These are phyloP conservation scores for Tylopilus balloui DNA, from an alignment of 768 basidiomycete genomes.

Conservation along the genomic window DNA sequence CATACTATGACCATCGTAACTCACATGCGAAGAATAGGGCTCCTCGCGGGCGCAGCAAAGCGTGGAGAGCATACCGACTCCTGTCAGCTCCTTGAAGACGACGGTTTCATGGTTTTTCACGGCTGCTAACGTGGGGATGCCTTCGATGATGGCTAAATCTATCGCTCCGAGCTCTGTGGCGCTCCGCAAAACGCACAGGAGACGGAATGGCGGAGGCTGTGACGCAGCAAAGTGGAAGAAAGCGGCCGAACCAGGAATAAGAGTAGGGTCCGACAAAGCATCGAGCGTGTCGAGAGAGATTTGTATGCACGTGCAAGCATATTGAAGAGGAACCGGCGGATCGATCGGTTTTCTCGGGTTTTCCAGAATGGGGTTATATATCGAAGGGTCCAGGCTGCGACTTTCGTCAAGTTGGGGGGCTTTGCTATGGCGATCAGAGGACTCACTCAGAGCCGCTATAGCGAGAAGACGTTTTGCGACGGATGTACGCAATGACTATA, in stretches of 20 bases:
- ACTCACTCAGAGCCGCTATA: constrained; percentile 17
- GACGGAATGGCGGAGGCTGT: constrained; percentile 40
- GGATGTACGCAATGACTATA: constrained; percentile 53
- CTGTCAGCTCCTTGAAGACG: constrained; percentile 39
- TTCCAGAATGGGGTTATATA: constrained; percentile 30
- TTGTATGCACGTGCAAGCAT: constrained; percentile 42
- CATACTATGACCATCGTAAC: not conserved
- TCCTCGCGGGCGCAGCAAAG: constrained; percentile 38
- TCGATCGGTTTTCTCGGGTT: constrained; percentile 39
- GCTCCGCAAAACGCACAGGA: constrained; percentile 37
- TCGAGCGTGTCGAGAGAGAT: constrained; percentile 43
- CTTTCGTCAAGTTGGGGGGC: constrained; percentile 4
- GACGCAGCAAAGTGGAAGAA: constrained; percentile 34
- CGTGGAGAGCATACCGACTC: constrained; percentile 32
- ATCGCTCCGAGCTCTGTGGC: constrained; percentile 35
- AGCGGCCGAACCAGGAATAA: constrained; percentile 35
- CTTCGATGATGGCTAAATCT: constrained; percentile 42
- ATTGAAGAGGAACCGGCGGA: constrained; percentile 38
- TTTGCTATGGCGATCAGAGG: not conserved
- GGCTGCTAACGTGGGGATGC: constrained; percentile 39
- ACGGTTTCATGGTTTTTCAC: constrained; percentile 41
- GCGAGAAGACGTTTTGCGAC: constrained; percentile 31
- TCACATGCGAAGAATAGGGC: constrained; percentile 26
- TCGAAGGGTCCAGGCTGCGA: constrained; percentile 27
- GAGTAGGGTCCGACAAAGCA: constrained; percentile 38